These are phyloP conservation scores for Lomentospora prolificans DNA, from an alignment of 2,329 filamentous ascomycete genomes.

Conservation along the genomic window DNA sequence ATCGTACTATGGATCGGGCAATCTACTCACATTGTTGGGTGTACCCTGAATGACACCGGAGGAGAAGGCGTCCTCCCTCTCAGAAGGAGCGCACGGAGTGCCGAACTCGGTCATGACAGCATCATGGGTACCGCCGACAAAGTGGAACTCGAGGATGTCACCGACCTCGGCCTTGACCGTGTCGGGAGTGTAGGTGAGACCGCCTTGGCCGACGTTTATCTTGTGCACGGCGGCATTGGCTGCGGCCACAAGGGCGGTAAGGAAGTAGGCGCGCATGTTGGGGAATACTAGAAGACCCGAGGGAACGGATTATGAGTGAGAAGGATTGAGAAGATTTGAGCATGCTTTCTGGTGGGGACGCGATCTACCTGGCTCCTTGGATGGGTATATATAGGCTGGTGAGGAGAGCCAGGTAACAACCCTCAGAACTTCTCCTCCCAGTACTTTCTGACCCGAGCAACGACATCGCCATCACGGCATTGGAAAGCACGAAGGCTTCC, in stretches of 20 bases:
- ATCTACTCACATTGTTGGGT: constrained; percentile 1
- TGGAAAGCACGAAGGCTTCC: neutral
- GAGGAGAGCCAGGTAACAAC: neutral
- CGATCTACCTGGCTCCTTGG: neutral
- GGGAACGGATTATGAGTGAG: neutral
- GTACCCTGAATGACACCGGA: constrained; percentile 7
- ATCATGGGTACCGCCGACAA: constrained; percentile 38
- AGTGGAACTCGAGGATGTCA: constrained; percentile 43
- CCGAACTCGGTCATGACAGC: constrained; percentile 38
- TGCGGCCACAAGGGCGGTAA: constrained; percentile 7
- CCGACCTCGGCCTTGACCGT: constrained; percentile 32
- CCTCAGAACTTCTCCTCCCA: neutral
- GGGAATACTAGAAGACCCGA: neutral
- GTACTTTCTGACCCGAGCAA: neutral
- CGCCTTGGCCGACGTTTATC: constrained; percentile 32
- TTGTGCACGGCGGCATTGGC: constrained; percentile 16
- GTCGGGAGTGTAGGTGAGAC: constrained; percentile 32
- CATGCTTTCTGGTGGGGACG: neutral
- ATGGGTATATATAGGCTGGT: neutral
- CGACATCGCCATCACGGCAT: neutral
- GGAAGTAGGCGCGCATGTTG: constrained; percentile 2
- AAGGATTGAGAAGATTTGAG: neutral
- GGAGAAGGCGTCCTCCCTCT: constrained; percentile 1
- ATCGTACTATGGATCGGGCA: neutral
- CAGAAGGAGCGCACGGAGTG: constrained; percentile 27